These are phyloP conservation scores for Wickerhamomyces mucosus DNA, from an alignment of 805 yeast species.

Conservation along the genomic window DNA sequence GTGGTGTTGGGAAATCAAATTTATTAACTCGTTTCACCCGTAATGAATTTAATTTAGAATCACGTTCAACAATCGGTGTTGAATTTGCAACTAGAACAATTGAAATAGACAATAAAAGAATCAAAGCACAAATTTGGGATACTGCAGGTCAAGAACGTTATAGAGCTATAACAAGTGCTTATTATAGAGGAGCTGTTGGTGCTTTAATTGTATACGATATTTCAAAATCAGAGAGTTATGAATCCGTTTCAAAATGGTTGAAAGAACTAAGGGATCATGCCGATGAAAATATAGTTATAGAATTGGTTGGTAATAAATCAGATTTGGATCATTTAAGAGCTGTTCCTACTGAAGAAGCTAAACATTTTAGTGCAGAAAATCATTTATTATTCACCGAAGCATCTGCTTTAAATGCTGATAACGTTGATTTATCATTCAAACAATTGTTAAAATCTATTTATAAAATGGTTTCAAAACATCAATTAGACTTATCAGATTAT, in stretches of 20 bases:
- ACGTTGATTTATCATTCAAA: conserved; percentile 91
- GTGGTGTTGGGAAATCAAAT: conserved; percentile 96
- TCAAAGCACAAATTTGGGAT: conserved; percentile 94
- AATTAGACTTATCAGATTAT: conserved; percentile 75
- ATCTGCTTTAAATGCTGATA: conserved; percentile 86
- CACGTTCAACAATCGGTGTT: conserved; percentile 93
- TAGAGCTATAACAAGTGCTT: conserved; percentile 95
- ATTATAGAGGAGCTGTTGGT: conserved; percentile 97
- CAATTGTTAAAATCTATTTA: conserved; percentile 88
- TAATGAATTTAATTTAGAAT: conserved; percentile 90
- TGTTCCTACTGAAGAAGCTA: conserved; percentile 96
- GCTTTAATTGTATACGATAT: conserved; percentile 94
- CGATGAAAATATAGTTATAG: conserved; percentile 90
- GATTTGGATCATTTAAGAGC: conserved; percentile 91
- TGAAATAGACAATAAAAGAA: conserved; percentile 73
- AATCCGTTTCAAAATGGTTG: conserved; percentile 80
- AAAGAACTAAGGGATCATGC: conserved; percentile 88
- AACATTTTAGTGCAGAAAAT: conserved; percentile 87
- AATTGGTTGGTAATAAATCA: conserved; percentile 84
- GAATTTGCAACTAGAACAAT: conserved; percentile 96
- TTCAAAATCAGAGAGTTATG: conserved; percentile 81
- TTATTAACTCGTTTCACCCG: conserved; percentile 88
- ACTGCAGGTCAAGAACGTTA: conserved; percentile 99
- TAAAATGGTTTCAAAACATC: conserved; percentile 90
- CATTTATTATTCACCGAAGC: conserved; percentile 91